Conservation (phyloP, 805 yeast species). For the Zygosaccharomyces bailii region DNA sequence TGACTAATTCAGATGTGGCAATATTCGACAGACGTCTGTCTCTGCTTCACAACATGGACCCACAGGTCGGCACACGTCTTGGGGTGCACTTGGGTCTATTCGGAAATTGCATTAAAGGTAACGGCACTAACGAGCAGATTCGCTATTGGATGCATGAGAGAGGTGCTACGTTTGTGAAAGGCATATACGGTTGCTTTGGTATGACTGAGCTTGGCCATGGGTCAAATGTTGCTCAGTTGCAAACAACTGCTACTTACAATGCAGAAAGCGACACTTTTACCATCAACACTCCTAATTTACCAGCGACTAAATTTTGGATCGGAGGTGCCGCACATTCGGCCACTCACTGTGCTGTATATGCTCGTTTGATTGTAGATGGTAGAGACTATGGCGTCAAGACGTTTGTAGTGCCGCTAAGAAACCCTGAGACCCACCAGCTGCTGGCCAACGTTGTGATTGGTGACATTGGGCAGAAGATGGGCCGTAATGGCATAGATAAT, state of each 20-base stretch:
- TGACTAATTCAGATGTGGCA: conserved; percentile 28
- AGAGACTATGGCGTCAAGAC: conserved; percentile 91
- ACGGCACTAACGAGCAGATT: conserved; percentile 82
- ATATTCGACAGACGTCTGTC: conserved; percentile 57
- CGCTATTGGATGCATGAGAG: conserved; percentile 75
- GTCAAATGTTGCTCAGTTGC: conserved; percentile 88
- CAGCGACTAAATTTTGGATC: conserved; percentile 98
- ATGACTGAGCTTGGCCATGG: conserved; percentile 96
- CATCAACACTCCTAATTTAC: conserved; percentile 82
- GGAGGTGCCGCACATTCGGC: conserved; percentile 97
- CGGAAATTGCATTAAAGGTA: conserved; percentile 75
- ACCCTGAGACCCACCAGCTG: conserved; percentile 58
- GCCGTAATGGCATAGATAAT: conserved; percentile 91
- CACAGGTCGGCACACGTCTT: conserved; percentile 73
- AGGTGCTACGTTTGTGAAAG: conserved; percentile 58
- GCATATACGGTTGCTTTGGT: conserved; percentile 81
- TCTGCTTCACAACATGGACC: conserved; percentile 64
- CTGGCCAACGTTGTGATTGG: conserved; percentile 81
- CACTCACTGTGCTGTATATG: conserved; percentile 81
- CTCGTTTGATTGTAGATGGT: conserved; percentile 74
- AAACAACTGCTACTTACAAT: conserved; percentile 86
- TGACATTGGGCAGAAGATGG: conserved; percentile 94
- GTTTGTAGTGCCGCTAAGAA: conserved; percentile 87
- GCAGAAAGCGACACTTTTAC: conserved; percentile 59
- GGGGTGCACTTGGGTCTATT: conserved; percentile 90